Percentiles rank a stretch among this genome's conserved stretches.
phyloP scores from a whole-genome alignment of 2,329 filamentous ascomycete genomes.

The Aspergillus pseudoterreus region DNA sequence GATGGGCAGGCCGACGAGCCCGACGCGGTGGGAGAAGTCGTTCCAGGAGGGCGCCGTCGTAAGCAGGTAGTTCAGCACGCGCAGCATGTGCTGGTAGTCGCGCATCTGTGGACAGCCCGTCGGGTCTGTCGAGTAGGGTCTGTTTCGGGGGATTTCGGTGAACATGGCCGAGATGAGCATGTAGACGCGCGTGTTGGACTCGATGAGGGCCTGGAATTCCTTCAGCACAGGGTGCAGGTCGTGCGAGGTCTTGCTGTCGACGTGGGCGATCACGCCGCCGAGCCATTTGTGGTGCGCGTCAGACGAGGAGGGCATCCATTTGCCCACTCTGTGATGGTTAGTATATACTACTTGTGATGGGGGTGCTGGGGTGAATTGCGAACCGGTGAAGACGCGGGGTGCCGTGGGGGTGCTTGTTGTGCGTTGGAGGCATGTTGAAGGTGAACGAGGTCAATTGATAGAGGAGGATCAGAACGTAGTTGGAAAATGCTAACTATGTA shows the following conservation, averaged over 20 bases:
- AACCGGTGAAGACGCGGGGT: background rate
- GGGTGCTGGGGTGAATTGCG: background rate
- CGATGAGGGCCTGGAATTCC: slow-evolving; percentile 66
- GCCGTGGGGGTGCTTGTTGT: no score
- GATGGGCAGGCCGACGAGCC: slow-evolving; percentile 55
- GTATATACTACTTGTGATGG: background rate
- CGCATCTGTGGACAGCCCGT: slow-evolving; percentile 61
- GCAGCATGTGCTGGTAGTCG: slow-evolving; percentile 64
- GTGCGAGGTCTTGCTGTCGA: slow-evolving; percentile 47
- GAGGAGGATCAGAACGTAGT: no score
- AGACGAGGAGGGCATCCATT: slow-evolving; percentile 63
- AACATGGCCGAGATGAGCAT: slow-evolving; percentile 69
- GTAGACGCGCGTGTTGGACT: slow-evolving; percentile 59
- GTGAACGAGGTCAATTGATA: no score
- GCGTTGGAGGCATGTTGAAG: no score
- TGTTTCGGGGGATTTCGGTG: slow-evolving; percentile 59
- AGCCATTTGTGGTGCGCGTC: slow-evolving; percentile 63
- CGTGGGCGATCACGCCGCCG: slow-evolving; percentile 51
- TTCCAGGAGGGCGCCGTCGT: slow-evolving; percentile 30
- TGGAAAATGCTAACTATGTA: no score
- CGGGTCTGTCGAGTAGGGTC: slow-evolving; percentile 59
- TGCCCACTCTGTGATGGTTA: slow-evolving; percentile 44
- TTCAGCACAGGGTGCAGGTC: slow-evolving; percentile 57
- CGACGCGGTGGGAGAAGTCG: slow-evolving; percentile 29
- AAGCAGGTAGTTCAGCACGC: slow-evolving; percentile 57